A percentile compares a stretch with the other conserved stretches of the same genome.
Evolutionary conservation across 2,329 filamentous ascomycete genomes (phyloP).

Genomic region (Nemania sp.): DNA sequence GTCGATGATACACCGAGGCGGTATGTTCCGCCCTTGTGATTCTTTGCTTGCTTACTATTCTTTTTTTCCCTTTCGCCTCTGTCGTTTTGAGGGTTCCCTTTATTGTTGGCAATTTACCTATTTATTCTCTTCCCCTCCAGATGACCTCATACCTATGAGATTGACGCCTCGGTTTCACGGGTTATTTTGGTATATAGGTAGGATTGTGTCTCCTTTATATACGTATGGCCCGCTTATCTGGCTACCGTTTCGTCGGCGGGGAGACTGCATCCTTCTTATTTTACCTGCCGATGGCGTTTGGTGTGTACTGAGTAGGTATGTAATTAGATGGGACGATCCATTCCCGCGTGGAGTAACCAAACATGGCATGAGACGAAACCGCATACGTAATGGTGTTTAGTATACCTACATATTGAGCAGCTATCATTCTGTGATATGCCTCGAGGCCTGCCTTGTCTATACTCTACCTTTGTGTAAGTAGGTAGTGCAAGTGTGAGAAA

Average conservation of each 20-base stretch:
- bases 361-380: slow-evolving; percentile 1
- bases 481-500: background rate
- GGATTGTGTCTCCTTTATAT: background rate
- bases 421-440: background rate
- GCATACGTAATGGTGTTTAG: background rate
- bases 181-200: background rate
- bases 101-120: background rate
- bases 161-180: background rate
- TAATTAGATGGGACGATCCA: background rate
- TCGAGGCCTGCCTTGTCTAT: background rate
- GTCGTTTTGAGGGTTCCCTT: background rate
- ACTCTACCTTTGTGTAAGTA: background rate
- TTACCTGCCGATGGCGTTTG: background rate
- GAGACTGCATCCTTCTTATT: background rate
- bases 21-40: background rate
- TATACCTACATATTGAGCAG: background rate
- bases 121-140: background rate
- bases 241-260: slow-evolving; percentile 17
- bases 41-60: slow-evolving; percentile 1
- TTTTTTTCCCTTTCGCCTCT: background rate
- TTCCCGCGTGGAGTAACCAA: slow-evolving; percentile 21
- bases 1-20: background rate
- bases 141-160: background rate
- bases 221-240: background rate
- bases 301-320: no score